Percentiles rank a stretch among this genome's conserved stretches.
Evolutionary conservation across 2,329 filamentous ascomycete species (phyloP).

Genomic region (Penicillium verrucosum): DNA sequence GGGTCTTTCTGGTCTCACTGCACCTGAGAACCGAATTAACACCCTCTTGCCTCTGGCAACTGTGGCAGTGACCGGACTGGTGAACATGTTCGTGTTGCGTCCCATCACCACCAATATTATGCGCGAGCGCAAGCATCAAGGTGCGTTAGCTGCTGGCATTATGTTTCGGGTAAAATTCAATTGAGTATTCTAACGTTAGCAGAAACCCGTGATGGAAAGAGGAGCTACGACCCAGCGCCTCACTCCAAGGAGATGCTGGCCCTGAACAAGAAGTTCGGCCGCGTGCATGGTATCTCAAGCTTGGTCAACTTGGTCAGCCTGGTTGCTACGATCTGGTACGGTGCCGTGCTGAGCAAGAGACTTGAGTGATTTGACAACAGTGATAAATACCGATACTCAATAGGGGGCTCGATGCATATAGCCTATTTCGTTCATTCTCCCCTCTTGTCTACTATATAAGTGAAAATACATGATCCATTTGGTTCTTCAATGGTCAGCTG

Average conservation of each 20-base stretch:
- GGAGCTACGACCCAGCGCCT: slow-evolving; percentile 72
- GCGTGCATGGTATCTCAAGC: slow-evolving; percentile 77
- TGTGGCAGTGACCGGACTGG: slow-evolving; percentile 66
- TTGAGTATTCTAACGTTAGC: slow-evolving; percentile 7
- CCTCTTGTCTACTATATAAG: not conserved
- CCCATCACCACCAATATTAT: slow-evolving; percentile 74
- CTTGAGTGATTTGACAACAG: slow-evolving; percentile 36
- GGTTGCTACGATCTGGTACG: slow-evolving; percentile 71
- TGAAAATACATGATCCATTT: not conserved
- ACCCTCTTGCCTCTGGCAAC: slow-evolving; percentile 67
- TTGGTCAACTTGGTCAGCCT: slow-evolving; percentile 73
- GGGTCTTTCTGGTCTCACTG: slow-evolving; percentile 41
- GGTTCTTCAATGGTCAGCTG: not conserved
- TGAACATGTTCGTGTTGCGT: slow-evolving; percentile 69
- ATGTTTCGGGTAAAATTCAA: slow-evolving; percentile 1
- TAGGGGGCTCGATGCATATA: not conserved
- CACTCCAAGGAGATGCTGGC: slow-evolving; percentile 80
- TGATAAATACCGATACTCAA: not conserved
- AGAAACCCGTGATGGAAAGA: slow-evolving; percentile 87
- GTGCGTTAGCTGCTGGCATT: slow-evolving; percentile 45
- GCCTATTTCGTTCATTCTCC: not conserved
- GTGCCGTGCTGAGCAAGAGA: slow-evolving; percentile 66
- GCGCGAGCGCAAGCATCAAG: slow-evolving; percentile 72
- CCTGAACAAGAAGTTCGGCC: slow-evolving; percentile 74
- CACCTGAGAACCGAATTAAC: slow-evolving; percentile 57